These are phyloP conservation scores for Pythium dissimile DNA, from an alignment of 352 stramenopile species.

Conservation along the genomic window DNA sequence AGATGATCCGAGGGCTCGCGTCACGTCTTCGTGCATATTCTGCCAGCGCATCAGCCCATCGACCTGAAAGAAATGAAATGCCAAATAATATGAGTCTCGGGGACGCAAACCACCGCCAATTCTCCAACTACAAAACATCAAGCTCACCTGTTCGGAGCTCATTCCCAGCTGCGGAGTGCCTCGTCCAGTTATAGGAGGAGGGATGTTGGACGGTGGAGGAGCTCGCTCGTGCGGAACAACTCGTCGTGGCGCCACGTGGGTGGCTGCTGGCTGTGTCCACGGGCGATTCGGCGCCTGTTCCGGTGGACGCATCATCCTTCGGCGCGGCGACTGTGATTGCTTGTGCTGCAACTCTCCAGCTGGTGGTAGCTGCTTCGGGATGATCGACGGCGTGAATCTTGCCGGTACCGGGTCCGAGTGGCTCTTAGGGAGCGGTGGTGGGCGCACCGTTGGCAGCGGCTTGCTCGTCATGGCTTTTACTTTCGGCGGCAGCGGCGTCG, in stretches of 20 bases:
- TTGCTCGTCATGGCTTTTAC: neutral
- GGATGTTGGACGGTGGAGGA: neutral
- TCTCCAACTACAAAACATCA: no score
- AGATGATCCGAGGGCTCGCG: slow-evolving; percentile 33
- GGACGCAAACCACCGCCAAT: neutral
- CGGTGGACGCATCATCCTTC: slow-evolving; percentile 15
- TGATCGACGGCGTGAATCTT: neutral
- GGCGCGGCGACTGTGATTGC: slow-evolving; percentile 14
- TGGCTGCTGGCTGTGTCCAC: neutral
- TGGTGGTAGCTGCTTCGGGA: neutral
- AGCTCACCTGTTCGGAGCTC: slow-evolving; percentile 18
- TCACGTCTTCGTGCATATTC: slow-evolving; percentile 77
- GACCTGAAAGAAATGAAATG: neutral
- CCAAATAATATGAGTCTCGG: neutral
- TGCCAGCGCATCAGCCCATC: slow-evolving; percentile 27
- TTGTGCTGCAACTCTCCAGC: neutral
- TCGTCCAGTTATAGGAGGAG: neutral
- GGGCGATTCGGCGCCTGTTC: slow-evolving; percentile 2
- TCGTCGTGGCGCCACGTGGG: slow-evolving; percentile 16
- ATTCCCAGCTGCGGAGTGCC: neutral
- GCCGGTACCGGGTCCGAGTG: neutral
- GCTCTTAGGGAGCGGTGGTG: neutral
- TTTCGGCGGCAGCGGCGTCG: no score
- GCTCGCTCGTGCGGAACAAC: slow-evolving; percentile 2
- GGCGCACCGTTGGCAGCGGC: neutral